These are phyloP conservation scores for Tetracladium setigerum DNA, from an alignment of 495 filamentous ascomycete species.

Conservation along the genomic window DNA sequence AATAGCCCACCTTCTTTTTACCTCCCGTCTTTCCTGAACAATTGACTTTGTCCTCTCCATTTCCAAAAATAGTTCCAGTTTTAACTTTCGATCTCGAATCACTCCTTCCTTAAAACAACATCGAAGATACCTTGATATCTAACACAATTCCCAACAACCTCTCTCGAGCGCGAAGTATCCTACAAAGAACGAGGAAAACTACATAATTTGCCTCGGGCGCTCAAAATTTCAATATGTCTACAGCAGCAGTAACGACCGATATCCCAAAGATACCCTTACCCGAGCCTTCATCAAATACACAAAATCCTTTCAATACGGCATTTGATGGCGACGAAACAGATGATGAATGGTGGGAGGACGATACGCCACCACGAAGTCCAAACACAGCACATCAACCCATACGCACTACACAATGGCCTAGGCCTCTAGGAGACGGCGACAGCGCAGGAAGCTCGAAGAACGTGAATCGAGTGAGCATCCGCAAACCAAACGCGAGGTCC, in stretches of 20 bases:
- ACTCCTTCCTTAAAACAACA: conserved; percentile 6
- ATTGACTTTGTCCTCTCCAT: conserved; percentile 2
- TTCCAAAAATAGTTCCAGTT: background rate
- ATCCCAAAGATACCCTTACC: background rate
- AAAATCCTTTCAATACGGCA: conserved; percentile 12
- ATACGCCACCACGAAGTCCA: background rate
- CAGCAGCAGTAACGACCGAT: background rate
- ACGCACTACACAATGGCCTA: conserved; percentile 12
- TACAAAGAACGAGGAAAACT: no score
- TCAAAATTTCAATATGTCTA: conserved; percentile 5
- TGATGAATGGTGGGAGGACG: conserved; percentile 24
- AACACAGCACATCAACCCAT: background rate
- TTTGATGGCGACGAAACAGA: conserved; percentile 15
- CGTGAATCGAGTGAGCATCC: conserved; percentile 5
- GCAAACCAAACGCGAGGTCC: conserved; percentile 16
- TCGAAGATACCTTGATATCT: background rate
- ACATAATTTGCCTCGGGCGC: no score
- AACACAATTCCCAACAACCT: no score
- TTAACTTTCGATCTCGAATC: background rate
- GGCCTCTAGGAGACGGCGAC: background rate
- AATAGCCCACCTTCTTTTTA: conserved; percentile 10
- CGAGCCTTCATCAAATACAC: background rate
- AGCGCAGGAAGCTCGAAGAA: conserved; percentile 4
- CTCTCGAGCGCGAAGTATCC: no score
- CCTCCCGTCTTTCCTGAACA: background rate